These are phyloP conservation scores for Bidens hawaiensis DNA, from an alignment of 140 eudicot genomes.

Conservation along the genomic window DNA sequence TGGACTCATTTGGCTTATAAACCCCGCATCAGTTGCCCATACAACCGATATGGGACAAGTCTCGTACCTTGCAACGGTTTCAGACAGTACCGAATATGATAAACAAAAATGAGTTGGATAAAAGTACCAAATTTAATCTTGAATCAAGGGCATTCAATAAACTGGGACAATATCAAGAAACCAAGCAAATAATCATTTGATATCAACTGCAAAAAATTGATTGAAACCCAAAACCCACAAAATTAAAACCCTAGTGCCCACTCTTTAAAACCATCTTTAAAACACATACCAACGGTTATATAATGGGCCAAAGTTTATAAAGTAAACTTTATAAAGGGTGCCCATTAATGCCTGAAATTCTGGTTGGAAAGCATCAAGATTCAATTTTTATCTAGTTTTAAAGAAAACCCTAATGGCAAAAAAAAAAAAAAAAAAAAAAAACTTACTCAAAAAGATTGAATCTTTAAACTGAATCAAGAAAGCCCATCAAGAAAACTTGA, in stretches of 20 bases:
- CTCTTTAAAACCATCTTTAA: slow-evolving; percentile 18
- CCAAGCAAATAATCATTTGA: background rate
- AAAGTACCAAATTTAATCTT: slow-evolving; percentile 13
- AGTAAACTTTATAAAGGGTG: slow-evolving; percentile 9
- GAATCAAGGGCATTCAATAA: slow-evolving; percentile 16
- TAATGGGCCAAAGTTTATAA: slow-evolving; percentile 19
- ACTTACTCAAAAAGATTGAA: slow-evolving; percentile 20
- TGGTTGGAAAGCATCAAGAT: slow-evolving; percentile 19
- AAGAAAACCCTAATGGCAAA: slow-evolving; percentile 14
- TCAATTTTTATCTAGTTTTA: slow-evolving; percentile 11
- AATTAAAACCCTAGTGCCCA: slow-evolving; percentile 12
- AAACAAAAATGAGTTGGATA: slow-evolving; percentile 4
- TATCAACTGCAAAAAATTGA: background rate
- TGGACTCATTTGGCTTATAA: too few relatives aligned
- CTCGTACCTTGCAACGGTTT: too few relatives aligned
- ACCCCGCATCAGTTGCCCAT: too few relatives aligned
- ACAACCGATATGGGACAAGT: too few relatives aligned
- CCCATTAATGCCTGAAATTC: slow-evolving; percentile 6
- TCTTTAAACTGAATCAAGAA: slow-evolving; percentile 16
- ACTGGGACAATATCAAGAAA: slow-evolving; percentile 15
- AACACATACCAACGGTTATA: background rate
- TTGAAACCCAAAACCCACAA: slow-evolving; percentile 5
- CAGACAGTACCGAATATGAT: background rate
- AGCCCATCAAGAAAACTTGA: slow-evolving; percentile 7
- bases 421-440: background rate